A percentile compares a stretch with the other conserved stretches of the same genome.
These are phyloP conservation scores for Thalia dealbata DNA, from an alignment of 176 grass and related monocot species.

Conservation along the genomic window DNA sequence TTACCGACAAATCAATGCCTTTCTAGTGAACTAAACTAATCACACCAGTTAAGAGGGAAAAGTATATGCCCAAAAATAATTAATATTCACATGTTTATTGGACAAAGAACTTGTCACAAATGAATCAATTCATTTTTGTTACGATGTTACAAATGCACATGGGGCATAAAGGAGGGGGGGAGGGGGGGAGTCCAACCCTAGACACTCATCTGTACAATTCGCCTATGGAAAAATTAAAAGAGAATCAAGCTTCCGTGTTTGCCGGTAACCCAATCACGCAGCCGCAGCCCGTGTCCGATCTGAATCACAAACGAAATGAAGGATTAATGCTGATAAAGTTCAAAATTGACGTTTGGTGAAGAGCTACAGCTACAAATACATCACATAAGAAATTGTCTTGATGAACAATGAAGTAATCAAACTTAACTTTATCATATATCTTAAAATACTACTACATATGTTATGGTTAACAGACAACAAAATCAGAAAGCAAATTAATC, in stretches of 20 bases:
- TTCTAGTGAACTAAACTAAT: background rate
- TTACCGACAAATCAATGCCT: no score
- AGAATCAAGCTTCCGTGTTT: background rate
- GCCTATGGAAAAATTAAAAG: background rate
- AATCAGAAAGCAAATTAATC: no score
- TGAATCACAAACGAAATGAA: background rate
- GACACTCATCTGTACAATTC: background rate
- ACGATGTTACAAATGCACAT: background rate
- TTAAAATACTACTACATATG: no score
- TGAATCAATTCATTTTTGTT: background rate
- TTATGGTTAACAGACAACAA: no score
- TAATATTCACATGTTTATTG: no score
- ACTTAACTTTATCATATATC: no score
- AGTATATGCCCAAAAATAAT: no score
- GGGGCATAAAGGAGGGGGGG: background rate
- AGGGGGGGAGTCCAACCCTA: background rate
- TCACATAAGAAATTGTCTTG: no score
- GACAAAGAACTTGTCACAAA: background rate
- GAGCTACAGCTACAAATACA: no score
- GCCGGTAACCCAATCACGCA: background rate
- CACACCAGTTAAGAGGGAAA: background rate
- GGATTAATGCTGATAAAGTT: background rate
- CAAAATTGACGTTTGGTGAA: no score
- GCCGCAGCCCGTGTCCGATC: background rate
- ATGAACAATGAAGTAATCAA: no score